phyloP scores from a whole-genome alignment of 2,329 filamentous ascomycete species.

The Trichothecium sympodiale region DNA sequence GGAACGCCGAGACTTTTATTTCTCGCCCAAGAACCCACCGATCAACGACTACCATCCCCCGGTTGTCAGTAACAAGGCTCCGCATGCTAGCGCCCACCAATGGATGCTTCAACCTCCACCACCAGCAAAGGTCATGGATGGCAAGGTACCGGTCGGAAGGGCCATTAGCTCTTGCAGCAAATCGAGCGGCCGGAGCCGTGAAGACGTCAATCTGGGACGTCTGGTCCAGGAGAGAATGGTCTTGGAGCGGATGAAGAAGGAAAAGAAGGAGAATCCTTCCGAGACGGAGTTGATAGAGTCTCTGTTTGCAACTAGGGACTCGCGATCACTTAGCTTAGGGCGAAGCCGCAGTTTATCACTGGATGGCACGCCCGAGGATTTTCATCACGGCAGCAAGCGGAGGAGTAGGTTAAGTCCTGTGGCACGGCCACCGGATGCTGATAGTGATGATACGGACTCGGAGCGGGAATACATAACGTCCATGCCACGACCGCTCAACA shows the following conservation, averaged over 20 bases:
- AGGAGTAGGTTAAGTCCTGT: constrained; percentile 15
- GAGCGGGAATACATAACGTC: constrained; percentile 14
- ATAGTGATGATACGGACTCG: constrained; percentile 13
- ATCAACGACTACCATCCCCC: constrained; percentile 82
- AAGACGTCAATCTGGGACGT: constrained; percentile 31
- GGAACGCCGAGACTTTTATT: constrained; percentile 50
- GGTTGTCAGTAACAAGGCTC: constrained; percentile 65
- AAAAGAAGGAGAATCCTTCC: constrained; percentile 24
- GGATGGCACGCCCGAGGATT: constrained; percentile 24
- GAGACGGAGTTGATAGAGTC: constrained; percentile 34
- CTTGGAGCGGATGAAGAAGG: constrained; percentile 33
- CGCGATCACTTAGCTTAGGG: constrained; percentile 18
- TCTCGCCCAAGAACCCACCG: constrained; percentile 52
- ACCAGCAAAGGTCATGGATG: constrained; percentile 83
- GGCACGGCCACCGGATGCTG: constrained; percentile 16
- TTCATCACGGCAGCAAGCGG: constrained; percentile 15
- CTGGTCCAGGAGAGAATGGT: constrained; percentile 32
- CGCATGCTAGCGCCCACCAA: constrained; percentile 56
- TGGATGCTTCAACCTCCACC: constrained; percentile 95
- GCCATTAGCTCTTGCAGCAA: constrained; percentile 47
- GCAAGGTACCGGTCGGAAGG: constrained; percentile 60
- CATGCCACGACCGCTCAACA: constrained; percentile 11
- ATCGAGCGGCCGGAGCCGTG: constrained; percentile 33
- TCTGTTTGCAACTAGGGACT: constrained; percentile 22
- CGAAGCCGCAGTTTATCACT: constrained; percentile 27